Conservation (phyloP, 148 eudicot species). For the Talinum fruticosum region DNA sequence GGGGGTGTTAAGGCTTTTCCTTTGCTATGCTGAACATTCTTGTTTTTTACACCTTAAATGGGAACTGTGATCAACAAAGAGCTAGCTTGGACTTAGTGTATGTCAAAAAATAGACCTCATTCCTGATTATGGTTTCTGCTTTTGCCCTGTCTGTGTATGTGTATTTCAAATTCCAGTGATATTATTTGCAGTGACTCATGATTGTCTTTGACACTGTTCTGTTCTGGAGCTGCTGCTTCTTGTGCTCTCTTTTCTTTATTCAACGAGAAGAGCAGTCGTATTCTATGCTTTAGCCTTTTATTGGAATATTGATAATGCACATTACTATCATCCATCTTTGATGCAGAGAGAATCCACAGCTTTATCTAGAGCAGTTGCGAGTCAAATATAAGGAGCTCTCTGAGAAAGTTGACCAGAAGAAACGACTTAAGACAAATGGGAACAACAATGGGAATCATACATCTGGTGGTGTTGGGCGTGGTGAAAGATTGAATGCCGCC, state of each 20-base stretch:
- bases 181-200: background rate
- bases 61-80: background rate
- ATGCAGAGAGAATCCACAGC: conserved; percentile 84
- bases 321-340: conserved; percentile 3
- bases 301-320: background rate
- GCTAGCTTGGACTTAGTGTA: background rate
- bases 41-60: background rate
- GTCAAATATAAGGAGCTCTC: conserved; percentile 66
- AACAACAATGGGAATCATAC: conserved; percentile 66
- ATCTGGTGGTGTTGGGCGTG: conserved; percentile 93
- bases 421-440: conserved; percentile 66
- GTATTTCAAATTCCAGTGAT: background rate
- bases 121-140: background rate
- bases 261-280: background rate
- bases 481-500: conserved; percentile 90
- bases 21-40: background rate
- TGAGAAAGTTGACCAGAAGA: conserved; percentile 89
- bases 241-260: background rate
- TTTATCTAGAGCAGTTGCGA: conserved; percentile 69
- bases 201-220: background rate
- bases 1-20: background rate
- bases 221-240: background rate
- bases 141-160: too few species aligned
- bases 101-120: background rate
- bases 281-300: background rate